A percentile compares a stretch with the other conserved stretches of the same genome.
Evolutionary conservation across 306 rosid genomes (phyloP).

Genomic region (Prunus mira): DNA sequence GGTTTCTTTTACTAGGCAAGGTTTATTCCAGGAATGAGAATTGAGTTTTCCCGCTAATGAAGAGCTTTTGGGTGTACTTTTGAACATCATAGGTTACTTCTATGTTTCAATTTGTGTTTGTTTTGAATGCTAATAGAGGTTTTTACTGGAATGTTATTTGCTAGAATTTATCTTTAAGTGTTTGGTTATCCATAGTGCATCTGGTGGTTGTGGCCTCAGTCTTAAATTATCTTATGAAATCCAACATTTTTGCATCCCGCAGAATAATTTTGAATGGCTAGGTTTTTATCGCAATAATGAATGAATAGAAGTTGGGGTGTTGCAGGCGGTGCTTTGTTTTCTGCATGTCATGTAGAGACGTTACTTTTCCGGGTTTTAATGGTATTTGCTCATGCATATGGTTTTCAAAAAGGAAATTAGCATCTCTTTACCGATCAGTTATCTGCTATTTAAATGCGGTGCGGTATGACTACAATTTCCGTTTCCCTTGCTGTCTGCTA

Average conservation of each 20-base stretch:
- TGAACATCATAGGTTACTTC: constrained; percentile 14
- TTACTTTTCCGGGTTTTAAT: background rate
- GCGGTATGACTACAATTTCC: background rate
- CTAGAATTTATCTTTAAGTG: background rate
- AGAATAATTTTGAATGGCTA: background rate
- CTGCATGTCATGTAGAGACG: background rate
- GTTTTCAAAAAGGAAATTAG: background rate
- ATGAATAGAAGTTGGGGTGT: background rate
- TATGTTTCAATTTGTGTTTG: constrained; percentile 12
- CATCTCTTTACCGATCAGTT: background rate
- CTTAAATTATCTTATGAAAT: background rate
- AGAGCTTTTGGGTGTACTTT: constrained; percentile 13
- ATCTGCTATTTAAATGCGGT: background rate
- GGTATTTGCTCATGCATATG: too few species aligned
- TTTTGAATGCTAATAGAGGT: constrained; percentile 1
- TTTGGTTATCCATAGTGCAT: background rate
- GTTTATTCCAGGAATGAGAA: background rate
- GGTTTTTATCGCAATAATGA: too few species aligned
- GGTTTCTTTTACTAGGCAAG: constrained; percentile 50
- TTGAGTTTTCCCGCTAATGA: background rate
- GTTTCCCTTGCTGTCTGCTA: background rate
- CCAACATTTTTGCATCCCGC: background rate
- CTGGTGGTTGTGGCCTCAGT: background rate
- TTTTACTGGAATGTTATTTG: background rate
- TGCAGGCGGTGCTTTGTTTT: background rate